Evolutionary conservation across 2,329 filamentous ascomycete species (phyloP).

Genomic region (Fusarium metavorans): DNA sequence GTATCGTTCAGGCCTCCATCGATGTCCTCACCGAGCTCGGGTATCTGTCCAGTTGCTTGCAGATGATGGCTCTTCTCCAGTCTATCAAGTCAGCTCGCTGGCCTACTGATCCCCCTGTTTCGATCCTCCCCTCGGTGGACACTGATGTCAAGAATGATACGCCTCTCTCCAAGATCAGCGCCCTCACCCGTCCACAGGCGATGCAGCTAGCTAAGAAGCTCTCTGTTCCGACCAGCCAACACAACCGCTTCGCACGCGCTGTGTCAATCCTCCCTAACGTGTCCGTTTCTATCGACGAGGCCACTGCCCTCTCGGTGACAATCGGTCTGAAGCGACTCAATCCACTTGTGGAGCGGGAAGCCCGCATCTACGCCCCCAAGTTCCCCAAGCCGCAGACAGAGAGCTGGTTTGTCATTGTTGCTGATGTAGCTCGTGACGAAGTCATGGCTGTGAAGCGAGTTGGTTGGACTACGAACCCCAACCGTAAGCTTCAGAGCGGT

Average conservation of each 20-base stretch:
- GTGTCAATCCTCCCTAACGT: conserved; percentile 77
- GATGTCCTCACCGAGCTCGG: conserved; percentile 94
- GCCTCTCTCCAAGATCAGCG: conserved; percentile 57
- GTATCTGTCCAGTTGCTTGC: conserved; percentile 78
- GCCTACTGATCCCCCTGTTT: conserved; percentile 83
- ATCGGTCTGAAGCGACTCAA: conserved; percentile 77
- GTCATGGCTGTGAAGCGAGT: conserved; percentile 88
- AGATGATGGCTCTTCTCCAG: conserved; percentile 89
- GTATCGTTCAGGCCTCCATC: conserved; percentile 95
- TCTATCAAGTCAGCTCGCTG: conserved; percentile 93
- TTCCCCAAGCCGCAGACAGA: conserved; percentile 97
- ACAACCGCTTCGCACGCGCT: conserved; percentile 67
- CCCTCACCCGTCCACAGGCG: conserved; percentile 51
- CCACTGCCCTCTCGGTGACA: conserved; percentile 73
- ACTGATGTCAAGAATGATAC: conserved; percentile 56
- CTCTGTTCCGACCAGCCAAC: conserved; percentile 58
- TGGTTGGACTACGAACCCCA: conserved; percentile 68
- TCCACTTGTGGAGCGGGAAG: conserved; percentile 71
- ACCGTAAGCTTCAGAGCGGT: conserved; percentile 53
- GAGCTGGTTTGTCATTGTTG: conserved; percentile 88
- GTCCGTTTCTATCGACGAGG: conserved; percentile 68
- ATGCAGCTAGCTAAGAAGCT: conserved; percentile 63
- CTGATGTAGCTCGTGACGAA: conserved; percentile 76
- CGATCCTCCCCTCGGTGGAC: conserved; percentile 82
- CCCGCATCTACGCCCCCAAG: conserved; percentile 84